Base-by-base conservation (phyloP, 139 green algal species). In the Monoraphidium neglectum region DNA sequence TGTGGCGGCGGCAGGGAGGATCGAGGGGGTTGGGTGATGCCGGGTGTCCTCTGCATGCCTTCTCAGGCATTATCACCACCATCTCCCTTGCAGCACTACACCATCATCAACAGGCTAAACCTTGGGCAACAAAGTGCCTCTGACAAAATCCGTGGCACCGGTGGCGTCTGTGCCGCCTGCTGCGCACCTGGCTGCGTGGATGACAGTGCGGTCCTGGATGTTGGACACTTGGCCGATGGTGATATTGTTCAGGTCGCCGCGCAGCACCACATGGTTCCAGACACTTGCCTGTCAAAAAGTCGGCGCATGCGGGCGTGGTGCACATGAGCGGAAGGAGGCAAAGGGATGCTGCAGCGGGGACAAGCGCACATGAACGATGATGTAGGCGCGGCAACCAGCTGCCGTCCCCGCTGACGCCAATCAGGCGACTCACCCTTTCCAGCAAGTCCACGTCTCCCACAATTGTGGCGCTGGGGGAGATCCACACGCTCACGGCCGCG, bases 161-260 rank as follows among this genome's bases (percentile, higher is more conserved):
- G n/a, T n/a, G n/a, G n/a, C n/a, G n/a, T n/a, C n/a, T n/a, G n/a
- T n/a, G 16, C 18, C 26, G 66, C 46, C 33, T 62, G 18, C 28
- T 12, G 2, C 62, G n/a, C 56, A 95, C 89, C 91, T 83, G 5
- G 94, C 94, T 40, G 94, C 92, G 65, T 97, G 93, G n/a, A 98
- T 90, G 69, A 98, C 90, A 0, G 87, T 92, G 28, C 86, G 81
- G 78, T 97, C 94, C 54, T 93, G 84, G 12, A 98, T 75, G 35
- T 89, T 92, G 5, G 82, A 86, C 59, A 89, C 89, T 53, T 84
- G 75, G 21, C 88, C 89, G 3, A 98, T 81, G 4, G 77, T 87
- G 65, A 98, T 94, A 47, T 82, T 87, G 82, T 97, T 97, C 23
- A 98, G 77, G 82, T 98, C 94, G 5, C 92, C 94, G 2, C 94